Evolutionary conservation across 2,329 filamentous ascomycete genomes (phyloP), one percentile per base, ranked within the genome.

Genomic region (Cladosporium sp.): DNA sequence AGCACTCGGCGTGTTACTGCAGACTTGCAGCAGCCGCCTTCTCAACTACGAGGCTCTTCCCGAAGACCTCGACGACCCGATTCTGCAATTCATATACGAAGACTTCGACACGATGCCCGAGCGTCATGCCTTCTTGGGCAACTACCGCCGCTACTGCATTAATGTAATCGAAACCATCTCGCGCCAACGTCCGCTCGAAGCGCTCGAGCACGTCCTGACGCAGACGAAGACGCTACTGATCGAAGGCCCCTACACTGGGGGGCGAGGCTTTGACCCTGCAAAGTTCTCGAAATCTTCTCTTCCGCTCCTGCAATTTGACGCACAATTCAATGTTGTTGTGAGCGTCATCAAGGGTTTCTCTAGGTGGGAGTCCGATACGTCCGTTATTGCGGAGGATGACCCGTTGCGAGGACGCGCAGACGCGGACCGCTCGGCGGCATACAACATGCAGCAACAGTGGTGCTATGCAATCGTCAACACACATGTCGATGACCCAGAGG

Each of bases 31-130:
- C 66, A 81, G 86, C 43, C 81, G 95, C 53, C 76, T 97, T 49
- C 79, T 97, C 55, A 85, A 89, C 51, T 98, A 95, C 69, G 93
- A 98, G 68, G 84, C 80, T 57, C 74, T 97, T 2, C 88, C 90
- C 0, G 84, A 92, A 58, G 87, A 95, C 57, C 86, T 85, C 0
- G 81, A 88, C 43, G 85, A 96, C 61, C 79, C 87, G 2, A 91
- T 87, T 0, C 80, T 90, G 54, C 75, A 89, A 9, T 93, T 95
- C 59, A 77, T 98, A 1, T 78, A 90, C 63, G 91, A 97, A 64
- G 93, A 98, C 66, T 95, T 95, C 52, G 93, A 98, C 64, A 97
- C 92, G 0, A 77, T 92, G 16, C 93, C 93, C 0, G 93, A 98
- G 67, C 82, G 90, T 19, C 93, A 98, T 70, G 89, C 90, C 1